Evolutionary conservation across 1,284 basidiomycete genomes (phyloP).

Genomic region (Ganoderma boninense): DNA sequence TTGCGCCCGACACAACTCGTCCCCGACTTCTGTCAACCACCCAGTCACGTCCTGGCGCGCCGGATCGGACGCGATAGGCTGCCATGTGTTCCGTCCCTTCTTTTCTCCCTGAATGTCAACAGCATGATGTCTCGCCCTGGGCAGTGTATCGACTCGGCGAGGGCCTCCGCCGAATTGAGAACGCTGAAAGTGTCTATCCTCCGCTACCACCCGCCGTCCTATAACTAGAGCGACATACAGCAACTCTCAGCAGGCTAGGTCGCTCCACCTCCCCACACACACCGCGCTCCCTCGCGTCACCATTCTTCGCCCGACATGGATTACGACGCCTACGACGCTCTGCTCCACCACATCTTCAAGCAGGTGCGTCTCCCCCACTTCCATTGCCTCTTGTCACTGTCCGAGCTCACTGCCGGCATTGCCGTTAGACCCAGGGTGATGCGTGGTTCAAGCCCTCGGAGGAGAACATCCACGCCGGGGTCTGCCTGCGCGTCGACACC

Average conservation of each 20-base stretch:
- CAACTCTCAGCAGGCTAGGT: neutral
- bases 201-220: neutral
- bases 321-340: slow-evolving; percentile 77
- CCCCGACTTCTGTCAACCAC: slow-evolving; percentile 34
- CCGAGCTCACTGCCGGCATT: neutral
- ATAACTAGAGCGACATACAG: neutral
- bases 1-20: slow-evolving; percentile 16
- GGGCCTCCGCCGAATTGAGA: neutral
- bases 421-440: slow-evolving; percentile 67
- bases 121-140: neutral
- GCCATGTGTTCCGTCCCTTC: slow-evolving; percentile 9
- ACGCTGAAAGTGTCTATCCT: neutral
- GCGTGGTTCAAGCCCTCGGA: slow-evolving; percentile 81
- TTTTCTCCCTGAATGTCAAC: neutral
- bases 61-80: slow-evolving; percentile 16
- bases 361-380: slow-evolving; percentile 41
- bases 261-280: neutral
- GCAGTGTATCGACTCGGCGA: slow-evolving; percentile 15
- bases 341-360: slow-evolving; percentile 71
- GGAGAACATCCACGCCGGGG: slow-evolving; percentile 74
- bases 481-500: slow-evolving; percentile 70
- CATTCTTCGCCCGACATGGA: slow-evolving; percentile 54
- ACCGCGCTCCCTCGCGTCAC: slow-evolving; percentile 15
- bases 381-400: neutral
- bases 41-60: slow-evolving; percentile 16